A percentile compares a stretch with the other conserved stretches of the same genome.
These are phyloP conservation scores for Termitomyces sp. DNA, from an alignment of 768 basidiomycete species.

Conservation along the genomic window DNA sequence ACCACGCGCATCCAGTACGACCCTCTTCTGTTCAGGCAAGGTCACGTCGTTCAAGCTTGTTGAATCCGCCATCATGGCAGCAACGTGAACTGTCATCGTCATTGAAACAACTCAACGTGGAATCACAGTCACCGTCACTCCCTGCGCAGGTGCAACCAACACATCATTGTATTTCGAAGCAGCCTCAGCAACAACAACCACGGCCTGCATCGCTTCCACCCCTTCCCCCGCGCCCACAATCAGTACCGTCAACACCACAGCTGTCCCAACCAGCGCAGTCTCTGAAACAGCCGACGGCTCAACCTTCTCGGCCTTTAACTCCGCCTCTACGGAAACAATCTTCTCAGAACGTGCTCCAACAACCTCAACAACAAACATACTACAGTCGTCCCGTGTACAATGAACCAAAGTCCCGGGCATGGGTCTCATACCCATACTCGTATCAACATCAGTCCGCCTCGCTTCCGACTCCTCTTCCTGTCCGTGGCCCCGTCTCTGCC, in stretches of 20 bases:
- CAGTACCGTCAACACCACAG: background rate
- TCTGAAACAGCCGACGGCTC: background rate
- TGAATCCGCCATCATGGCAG: background rate
- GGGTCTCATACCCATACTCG: background rate
- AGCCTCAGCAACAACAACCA: background rate
- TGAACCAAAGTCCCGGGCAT: background rate
- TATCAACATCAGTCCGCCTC: background rate
- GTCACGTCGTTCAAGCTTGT: no score
- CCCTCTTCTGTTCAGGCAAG: no score
- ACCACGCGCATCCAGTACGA: no score
- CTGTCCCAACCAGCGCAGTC: background rate
- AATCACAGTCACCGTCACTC: background rate
- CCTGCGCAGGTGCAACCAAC: background rate
- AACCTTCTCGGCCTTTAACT: background rate
- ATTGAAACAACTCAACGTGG: background rate
- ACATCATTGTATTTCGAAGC: background rate
- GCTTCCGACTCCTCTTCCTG: background rate
- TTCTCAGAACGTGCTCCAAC: background rate
- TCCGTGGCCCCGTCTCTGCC: background rate
- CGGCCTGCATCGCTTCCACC: background rate
- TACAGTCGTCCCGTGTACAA: background rate
- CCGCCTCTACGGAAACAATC: background rate
- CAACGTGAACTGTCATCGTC: background rate
- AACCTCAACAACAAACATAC: background rate
- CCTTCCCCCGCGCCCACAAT: no score